These are phyloP conservation scores for Ichthyophthirius multifiliis DNA, from an alignment of 169 alveolate genomes.

Conservation along the genomic window DNA sequence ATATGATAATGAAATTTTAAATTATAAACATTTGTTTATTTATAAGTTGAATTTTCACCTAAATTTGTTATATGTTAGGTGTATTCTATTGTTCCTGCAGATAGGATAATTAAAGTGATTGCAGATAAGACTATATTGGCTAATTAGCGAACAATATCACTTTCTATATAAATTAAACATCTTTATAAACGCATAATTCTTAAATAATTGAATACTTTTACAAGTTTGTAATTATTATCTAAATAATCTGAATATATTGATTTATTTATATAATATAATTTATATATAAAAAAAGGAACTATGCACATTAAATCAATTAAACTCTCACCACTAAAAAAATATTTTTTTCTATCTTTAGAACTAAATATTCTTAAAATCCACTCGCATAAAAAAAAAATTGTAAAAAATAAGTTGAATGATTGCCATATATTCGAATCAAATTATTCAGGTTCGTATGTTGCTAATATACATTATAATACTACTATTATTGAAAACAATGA, in stretches of 20 bases:
- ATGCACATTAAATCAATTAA: slow-evolving; percentile 33
- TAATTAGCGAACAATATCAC: slow-evolving; percentile 32
- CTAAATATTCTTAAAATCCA: slow-evolving; percentile 20
- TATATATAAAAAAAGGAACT: slow-evolving; percentile 33
- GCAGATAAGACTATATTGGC: slow-evolving; percentile 4
- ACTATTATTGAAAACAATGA: slow-evolving; percentile 6
- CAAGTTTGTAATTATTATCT: neutral
- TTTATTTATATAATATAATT: neutral
- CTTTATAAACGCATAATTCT: slow-evolving; percentile 34
- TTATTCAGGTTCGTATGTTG: neutral
- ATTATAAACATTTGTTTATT: slow-evolving; percentile 23
- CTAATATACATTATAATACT: slow-evolving; percentile 6
- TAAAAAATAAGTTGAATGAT: neutral
- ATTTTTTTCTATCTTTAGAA: slow-evolving; percentile 12
- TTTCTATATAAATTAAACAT: slow-evolving; percentile 28
- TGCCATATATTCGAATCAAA: neutral
- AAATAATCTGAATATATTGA: neutral
- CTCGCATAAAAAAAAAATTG: slow-evolving; percentile 38
- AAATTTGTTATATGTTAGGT: neutral
- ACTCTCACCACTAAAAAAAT: slow-evolving; percentile 20
- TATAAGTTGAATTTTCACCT: neutral
- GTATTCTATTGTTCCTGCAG: slow-evolving; percentile 31
- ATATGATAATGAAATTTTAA: slow-evolving; percentile 56
- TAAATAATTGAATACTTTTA: slow-evolving; percentile 33
- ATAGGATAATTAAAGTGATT: slow-evolving; percentile 19